Base-by-base conservation (phyloP, 306 rosid genomes). In the Casuarina equisetifolia region DNA sequence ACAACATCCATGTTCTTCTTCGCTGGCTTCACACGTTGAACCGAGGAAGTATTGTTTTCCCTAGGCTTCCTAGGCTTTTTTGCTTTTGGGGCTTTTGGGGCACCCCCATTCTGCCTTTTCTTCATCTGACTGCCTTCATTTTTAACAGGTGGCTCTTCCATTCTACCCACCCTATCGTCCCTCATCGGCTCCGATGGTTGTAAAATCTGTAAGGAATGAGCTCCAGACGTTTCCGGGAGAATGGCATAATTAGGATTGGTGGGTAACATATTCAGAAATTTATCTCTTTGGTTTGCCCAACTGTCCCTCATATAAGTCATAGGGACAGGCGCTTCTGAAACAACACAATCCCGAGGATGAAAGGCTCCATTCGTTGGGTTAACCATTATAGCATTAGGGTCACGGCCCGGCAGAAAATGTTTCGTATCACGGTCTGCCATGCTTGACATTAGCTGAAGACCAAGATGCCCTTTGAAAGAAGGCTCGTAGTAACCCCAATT, bases 401-500 rank as follows among this genome's bases (percentile, higher is more conserved):
- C 93, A 13, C 97, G 97, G 51, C 93, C 97, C 3, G 92, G 84
- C 35, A 89, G 59, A 84, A 79, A 92, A 35, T 93, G 75, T 50
- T 94, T 94, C 0, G 89, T 82, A 81, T 90, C 98, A 4, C 90
- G 92, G 74, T 94, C 97, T 11, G 83, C 81, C 86, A 94, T 92
- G 69, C 88, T 83, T 54, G 98, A 85, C 97, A 94, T 90, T 78
- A 94, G 98, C 87, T 92, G 97, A 74, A 94, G 91, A 61, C 97
- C 92, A 43, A 92, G 97, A 79, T 92, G 96, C 13, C 93, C 92
- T 74, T 91, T 94, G 75, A 89, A 89, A 51, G 88, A 69, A 52
- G 97, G 89, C 79, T 94, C 98, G 85, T 92, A 94, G 73, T 89
- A 94, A 64, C 97, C 97, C 98, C 98, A 94, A 79, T 92, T 92